Evolutionary conservation across 768 basidiomycete genomes (phyloP), one percentile per base, ranked within the genome.

Genomic region (Dictyophora rubrovolvata): DNA sequence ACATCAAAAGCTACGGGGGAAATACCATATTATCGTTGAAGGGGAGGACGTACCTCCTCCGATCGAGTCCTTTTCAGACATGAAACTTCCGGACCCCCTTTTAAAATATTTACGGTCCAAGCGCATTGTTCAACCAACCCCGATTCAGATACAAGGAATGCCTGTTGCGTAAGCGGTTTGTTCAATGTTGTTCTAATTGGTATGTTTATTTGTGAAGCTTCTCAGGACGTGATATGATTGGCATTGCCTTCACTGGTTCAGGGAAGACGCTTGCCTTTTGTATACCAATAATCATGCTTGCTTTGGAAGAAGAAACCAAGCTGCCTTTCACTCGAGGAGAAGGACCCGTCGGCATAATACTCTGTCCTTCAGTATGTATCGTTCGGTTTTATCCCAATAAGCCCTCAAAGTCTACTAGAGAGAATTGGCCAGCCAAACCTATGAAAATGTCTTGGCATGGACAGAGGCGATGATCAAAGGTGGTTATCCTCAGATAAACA

Each of bases 251-350:
- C 73, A 99, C 96, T 22, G 96, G 96, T 42, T 98, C 95, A 0
- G 96, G 96, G 16, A 99, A 99, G 74, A 99, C 96, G 0, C 82
- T 99, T n/a, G 87, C 94, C 0, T 99, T 99, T 73, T 95, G 93
- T 63, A 76, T 99, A n/a, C 96, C 96, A 1, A 77, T 97, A 22
- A 93, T 98, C 64, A 98, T 99, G 96, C 77, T 89, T 64, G 88
- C 93, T 1, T 77, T 95, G 16, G 95, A 98, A 74, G 93, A 95
- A 70, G 96, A 98, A 72, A 78, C 76, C 60, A 93, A 89, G 63
- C 72, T 98, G 36, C 89, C 95, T 0, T 92, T 97, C 70, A 74
- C 87, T 28, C 84, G 88, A 56, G 93, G 94, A 2, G 96, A 99
- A 78, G 96, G 96, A 0, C 96, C 96, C 0, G 87, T 96, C n/a